phyloP scores from a whole-genome alignment of 768 basidiomycete genomes.

The Rickenella mellea region DNA sequence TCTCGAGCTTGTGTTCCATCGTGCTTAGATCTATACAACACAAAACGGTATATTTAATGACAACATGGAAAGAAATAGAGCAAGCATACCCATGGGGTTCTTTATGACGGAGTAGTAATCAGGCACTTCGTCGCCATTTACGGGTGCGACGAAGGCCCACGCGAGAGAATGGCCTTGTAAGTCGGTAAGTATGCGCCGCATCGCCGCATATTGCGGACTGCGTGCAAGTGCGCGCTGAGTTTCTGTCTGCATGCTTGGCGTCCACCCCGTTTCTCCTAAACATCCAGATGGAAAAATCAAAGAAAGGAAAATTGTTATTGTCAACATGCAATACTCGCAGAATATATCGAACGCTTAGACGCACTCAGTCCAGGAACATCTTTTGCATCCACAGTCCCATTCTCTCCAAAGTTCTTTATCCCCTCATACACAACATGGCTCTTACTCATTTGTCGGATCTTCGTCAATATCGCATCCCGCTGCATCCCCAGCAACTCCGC shows the following conservation, averaged over 20 bases:
- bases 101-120: slow-evolving; percentile 90
- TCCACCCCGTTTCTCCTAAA: slow-evolving; percentile 88
- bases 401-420: slow-evolving; percentile 61
- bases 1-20: slow-evolving; percentile 85
- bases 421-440: slow-evolving; percentile 85
- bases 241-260: slow-evolving; percentile 48
- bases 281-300: slow-evolving; percentile 9
- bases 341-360: slow-evolving; percentile 14
- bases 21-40: slow-evolving; percentile 62
- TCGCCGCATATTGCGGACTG: slow-evolving; percentile 43
- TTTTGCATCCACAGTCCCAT: slow-evolving; percentile 51
- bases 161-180: slow-evolving; percentile 67
- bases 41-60: slow-evolving; percentile 3
- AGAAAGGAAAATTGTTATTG: too few species aligned
- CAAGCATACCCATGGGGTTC: slow-evolving; percentile 74
- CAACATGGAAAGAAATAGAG: slow-evolving; percentile 1
- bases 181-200: slow-evolving; percentile 73
- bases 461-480: slow-evolving; percentile 80
- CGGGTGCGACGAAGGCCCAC: slow-evolving; percentile 85
- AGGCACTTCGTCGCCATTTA: slow-evolving; percentile 65
- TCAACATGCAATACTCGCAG: slow-evolving; percentile 3
- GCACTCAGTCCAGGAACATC: slow-evolving; percentile 84
- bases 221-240: slow-evolving; percentile 40
- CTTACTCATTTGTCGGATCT: slow-evolving; percentile 78
- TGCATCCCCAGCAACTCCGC: slow-evolving; percentile 66